phyloP scores from a whole-genome alignment of 164 flowering plant species.

The Houttuynia cordata region DNA sequence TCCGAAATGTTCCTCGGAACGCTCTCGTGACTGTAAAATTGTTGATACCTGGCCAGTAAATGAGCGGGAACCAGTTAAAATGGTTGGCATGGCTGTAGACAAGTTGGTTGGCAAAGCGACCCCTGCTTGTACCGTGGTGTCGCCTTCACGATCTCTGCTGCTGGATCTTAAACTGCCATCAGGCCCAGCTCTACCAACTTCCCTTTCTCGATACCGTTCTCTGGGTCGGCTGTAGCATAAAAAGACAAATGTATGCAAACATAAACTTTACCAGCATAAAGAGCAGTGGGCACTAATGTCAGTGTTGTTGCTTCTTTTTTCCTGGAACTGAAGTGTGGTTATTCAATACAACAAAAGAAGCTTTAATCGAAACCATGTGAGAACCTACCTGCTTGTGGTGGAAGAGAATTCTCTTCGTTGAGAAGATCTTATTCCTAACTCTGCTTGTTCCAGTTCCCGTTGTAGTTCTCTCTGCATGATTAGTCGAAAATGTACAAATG shows the following conservation, averaged over 20 bases:
- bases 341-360: background rate
- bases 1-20: constrained; percentile 52
- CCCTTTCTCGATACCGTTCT: constrained; percentile 81
- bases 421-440: constrained; percentile 61
- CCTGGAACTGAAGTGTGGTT: too few relatives aligned
- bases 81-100: constrained; percentile 27
- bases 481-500: background rate
- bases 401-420: constrained; percentile 59
- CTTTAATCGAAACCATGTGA: background rate
- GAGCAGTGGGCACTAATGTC: too few relatives aligned
- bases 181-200: constrained; percentile 42
- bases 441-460: constrained; percentile 75
- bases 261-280: background rate
- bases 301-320: too few relatives aligned
- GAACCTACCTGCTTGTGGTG: constrained; percentile 42
- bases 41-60: constrained; percentile 67
- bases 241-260: background rate
- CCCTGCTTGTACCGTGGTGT: constrained; percentile 19
- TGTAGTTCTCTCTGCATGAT: constrained; percentile 68
- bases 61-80: constrained; percentile 45
- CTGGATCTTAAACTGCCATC: constrained; percentile 49
- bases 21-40: constrained; percentile 70
- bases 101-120: constrained; percentile 14
- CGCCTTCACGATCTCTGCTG: constrained; percentile 23
- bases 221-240: constrained; percentile 37